Evolutionary conservation across 2,329 filamentous ascomycete genomes (phyloP).

Genomic region (Fusarium tanahbumbuense): DNA sequence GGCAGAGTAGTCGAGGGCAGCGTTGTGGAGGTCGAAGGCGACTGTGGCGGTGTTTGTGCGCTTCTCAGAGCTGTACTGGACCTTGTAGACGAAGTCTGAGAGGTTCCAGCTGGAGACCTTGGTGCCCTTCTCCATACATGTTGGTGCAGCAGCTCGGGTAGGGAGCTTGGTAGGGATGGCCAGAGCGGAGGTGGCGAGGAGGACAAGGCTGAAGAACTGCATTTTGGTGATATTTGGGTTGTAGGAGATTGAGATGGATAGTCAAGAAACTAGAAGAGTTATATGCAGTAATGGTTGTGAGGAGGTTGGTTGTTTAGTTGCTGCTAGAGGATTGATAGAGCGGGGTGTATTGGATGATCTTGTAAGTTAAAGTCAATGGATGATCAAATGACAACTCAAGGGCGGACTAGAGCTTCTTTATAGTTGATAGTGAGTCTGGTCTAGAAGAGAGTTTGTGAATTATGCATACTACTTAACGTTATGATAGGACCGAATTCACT

Average conservation of each 20-base stretch:
- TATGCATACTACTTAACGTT: constrained; percentile 6
- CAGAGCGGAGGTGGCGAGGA: constrained; percentile 46
- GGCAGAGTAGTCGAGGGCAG: constrained; percentile 54
- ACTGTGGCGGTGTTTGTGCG: constrained; percentile 60
- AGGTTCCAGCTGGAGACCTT: constrained; percentile 54
- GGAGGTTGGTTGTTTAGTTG: constrained; percentile 27
- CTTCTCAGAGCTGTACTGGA: constrained; percentile 62
- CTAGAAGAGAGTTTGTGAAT: not conserved
- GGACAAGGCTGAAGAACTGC: constrained; percentile 44
- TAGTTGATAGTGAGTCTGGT: constrained; percentile 5
- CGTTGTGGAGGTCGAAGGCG: constrained; percentile 62
- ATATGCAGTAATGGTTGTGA: not conserved
- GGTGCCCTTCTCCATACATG: constrained; percentile 42
- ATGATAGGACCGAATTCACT: constrained; percentile 29
- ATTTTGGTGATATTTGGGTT: constrained; percentile 30
- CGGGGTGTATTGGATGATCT: constrained; percentile 32
- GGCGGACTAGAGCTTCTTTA: constrained; percentile 33
- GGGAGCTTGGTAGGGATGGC: constrained; percentile 39
- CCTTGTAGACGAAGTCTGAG: constrained; percentile 60
- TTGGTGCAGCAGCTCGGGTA: constrained; percentile 19
- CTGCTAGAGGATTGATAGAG: constrained; percentile 2
- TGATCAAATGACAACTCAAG: not conserved
- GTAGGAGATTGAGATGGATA: not conserved
- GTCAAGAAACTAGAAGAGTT: not conserved
- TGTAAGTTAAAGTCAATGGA: constrained; percentile 27